Base-by-base conservation (phyloP, 805 yeast genomes). In the Pichia sporocuriosa region DNA sequence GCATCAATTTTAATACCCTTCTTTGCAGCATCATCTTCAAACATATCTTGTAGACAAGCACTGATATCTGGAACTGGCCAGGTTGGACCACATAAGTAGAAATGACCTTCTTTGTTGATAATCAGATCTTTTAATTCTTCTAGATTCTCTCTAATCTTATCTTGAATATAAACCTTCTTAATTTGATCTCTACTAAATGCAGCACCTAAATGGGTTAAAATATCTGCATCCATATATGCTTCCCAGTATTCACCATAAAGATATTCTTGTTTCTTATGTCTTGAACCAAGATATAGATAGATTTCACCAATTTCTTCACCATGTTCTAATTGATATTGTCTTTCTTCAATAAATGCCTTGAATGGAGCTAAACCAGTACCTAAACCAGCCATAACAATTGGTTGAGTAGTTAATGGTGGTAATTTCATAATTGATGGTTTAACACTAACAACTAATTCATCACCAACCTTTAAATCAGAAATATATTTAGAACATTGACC, bases 41-140 rank as follows among this genome's bases (percentile, higher is more conserved):
- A 72, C 53, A 90, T 83, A 50, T 86, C 95, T 57, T 83, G 83
- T 52, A 90, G 69, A 55, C 96, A 95, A 33, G 81, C 83, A 40
- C 96, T 84, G 55, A 90, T 84, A 62, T 89, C 96, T 10, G 97
- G 96, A 57, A 90, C 97, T 26, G 97, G 97, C 97, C 97, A 90
- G 2, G 97, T 90, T 32, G 97, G 97, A 48, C 97, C 97, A 78
- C 97, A 90, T 61, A 90, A 73, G 68, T 90, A 90, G 76, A 90
- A 90, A 21, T 88, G 81, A 44, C 97, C 97, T 44, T 81, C 68
- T 66, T 88, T 73, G 49, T 69, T 67, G 33, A 80, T 82, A 63
- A 90, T 77, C 38, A 96, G 89, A 32, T 78, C 84, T 36, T 84
- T 83, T 63, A 90, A 73, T 33, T 77, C 81, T 39, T 69, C 73